These are phyloP conservation scores for Alliaria petiolata DNA, from an alignment of 345 rosid genomes.

Conservation along the genomic window DNA sequence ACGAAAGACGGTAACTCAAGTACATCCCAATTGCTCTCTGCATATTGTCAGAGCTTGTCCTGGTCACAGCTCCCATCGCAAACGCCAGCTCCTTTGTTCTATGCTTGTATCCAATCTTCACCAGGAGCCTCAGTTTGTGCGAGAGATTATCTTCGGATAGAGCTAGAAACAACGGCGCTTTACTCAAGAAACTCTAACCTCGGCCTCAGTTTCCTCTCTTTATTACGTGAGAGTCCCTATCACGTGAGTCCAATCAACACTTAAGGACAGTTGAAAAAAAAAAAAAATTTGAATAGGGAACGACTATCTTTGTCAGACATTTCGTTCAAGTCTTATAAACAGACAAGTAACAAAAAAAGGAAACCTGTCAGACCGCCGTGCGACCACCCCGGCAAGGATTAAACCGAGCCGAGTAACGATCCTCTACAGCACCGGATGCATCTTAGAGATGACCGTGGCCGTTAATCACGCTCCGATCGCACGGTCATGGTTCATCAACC, in stretches of 20 bases:
- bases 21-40: constrained; percentile 68
- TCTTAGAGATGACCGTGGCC: neutral
- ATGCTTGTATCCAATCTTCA: constrained; percentile 59
- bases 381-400: too few species aligned
- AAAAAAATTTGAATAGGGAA: too few species aligned
- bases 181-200: constrained; percentile 65
- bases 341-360: too few species aligned
- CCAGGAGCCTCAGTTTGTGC: constrained; percentile 58
- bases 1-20: constrained; percentile 54
- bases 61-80: constrained; percentile 70
- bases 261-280: too few species aligned
- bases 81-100: constrained; percentile 55
- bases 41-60: constrained; percentile 73
- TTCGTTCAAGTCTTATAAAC: too few species aligned
- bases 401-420: too few species aligned
- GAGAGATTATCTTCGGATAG: constrained; percentile 58
- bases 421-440: neutral
- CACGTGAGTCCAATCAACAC: too few species aligned
- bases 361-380: too few species aligned
- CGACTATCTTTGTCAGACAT: too few species aligned
- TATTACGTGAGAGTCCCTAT: too few species aligned
- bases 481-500: neutral
- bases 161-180: constrained; percentile 64
- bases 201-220: too few species aligned
- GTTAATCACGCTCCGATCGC: neutral